Conservation (phyloP, 2,329 filamentous ascomycete genomes). For the Pestalotiopsis sp. region DNA sequence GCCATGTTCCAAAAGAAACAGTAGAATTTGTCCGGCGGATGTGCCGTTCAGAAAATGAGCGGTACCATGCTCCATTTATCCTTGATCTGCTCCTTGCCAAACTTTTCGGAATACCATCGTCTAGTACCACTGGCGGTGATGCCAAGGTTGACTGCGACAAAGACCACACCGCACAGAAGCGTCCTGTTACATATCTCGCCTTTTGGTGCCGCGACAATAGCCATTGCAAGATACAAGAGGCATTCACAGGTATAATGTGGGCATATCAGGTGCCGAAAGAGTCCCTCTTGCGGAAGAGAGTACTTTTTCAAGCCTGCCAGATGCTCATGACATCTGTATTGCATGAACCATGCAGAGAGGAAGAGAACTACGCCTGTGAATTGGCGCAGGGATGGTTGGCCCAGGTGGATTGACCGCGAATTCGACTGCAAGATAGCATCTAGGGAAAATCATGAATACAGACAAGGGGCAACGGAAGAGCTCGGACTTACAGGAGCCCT, state of each 20-base stretch:
- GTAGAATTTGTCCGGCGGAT: conserved; percentile 3
- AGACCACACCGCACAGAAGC: conserved; percentile 68
- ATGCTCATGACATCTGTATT: conserved; percentile 74
- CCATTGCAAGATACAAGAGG: conserved; percentile 78
- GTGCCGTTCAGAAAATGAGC: conserved; percentile 53
- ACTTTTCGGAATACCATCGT: conserved; percentile 77
- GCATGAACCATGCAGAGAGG: conserved; percentile 68
- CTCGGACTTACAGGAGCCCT: conserved; percentile 66
- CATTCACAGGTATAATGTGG: conserved; percentile 94
- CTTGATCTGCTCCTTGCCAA: conserved; percentile 66
- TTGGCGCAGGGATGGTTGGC: conserved; percentile 46
- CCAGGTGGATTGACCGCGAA: conserved; percentile 26
- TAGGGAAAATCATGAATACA: conserved; percentile 7
- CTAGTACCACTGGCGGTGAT: conserved; percentile 79
- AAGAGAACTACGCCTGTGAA: conserved; percentile 65
- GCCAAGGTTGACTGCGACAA: conserved; percentile 79
- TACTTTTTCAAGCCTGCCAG: conserved; percentile 78
- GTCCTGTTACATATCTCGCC: conserved; percentile 72
- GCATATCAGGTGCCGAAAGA: conserved; percentile 75
- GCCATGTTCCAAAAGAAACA: conserved; percentile 50
- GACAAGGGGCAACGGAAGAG: not conserved
- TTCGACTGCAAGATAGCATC: conserved; percentile 27
- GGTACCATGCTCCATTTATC: conserved; percentile 79
- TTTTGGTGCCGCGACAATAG: conserved; percentile 71
- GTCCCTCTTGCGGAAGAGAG: conserved; percentile 72